Conservation (phyloP, 495 filamentous ascomycete genomes). For the Penicillium waksmanii region DNA sequence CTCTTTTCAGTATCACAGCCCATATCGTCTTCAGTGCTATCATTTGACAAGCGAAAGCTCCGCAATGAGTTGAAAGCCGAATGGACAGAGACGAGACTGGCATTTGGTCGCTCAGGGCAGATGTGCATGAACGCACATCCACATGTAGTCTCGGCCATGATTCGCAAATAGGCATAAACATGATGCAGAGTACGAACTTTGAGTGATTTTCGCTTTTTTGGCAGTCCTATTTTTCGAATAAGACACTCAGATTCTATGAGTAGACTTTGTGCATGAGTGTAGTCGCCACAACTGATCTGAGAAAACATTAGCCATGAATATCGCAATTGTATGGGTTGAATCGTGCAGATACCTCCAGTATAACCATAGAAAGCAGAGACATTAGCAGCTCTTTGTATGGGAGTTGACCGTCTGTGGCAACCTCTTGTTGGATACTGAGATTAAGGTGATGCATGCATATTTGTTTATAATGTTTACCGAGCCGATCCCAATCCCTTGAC, state of each 20-base stretch:
- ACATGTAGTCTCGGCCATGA: slow-evolving; percentile 23
- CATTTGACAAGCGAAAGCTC: slow-evolving; percentile 16
- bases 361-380: slow-evolving; percentile 14
- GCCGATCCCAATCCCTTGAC: neutral
- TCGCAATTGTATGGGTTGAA: neutral
- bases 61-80: neutral
- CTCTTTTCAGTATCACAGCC: too few species aligned
- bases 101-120: slow-evolving; percentile 13
- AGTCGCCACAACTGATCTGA: slow-evolving; percentile 3
- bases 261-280: slow-evolving; percentile 9
- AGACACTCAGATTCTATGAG: slow-evolving; percentile 19
- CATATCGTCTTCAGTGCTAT: slow-evolving; percentile 7
- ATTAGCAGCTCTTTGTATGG: slow-evolving; percentile 26
- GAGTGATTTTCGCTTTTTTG: slow-evolving; percentile 13
- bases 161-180: slow-evolving; percentile 20
- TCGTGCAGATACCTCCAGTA: slow-evolving; percentile 9
- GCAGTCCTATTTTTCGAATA: slow-evolving; percentile 16
- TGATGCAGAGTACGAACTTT: slow-evolving; percentile 22
- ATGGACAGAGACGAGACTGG: slow-evolving; percentile 12
- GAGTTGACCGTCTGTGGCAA: neutral
- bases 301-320: neutral
- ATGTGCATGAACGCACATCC: slow-evolving; percentile 18
- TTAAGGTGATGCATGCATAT: slow-evolving; percentile 15
- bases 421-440: slow-evolving; percentile 11
- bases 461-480: too few species aligned